Base-by-base conservation (phyloP, 345 rosid species). In the Salix brachista region DNA sequence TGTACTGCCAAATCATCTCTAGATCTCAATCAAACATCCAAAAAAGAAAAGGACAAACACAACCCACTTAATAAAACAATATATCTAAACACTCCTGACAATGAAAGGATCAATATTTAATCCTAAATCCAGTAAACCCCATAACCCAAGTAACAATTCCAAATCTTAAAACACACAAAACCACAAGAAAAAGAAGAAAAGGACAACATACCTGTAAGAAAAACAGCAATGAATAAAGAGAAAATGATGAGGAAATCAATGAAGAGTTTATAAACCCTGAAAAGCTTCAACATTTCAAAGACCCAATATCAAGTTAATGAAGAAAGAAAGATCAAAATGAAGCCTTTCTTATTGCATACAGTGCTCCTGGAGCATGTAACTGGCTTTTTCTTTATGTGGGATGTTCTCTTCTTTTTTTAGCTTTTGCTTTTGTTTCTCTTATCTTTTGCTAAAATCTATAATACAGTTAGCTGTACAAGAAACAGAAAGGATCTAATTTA, bases 271-370 rank as follows among this genome's bases (percentile, higher is more conserved):
- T 83, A 86, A 82, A 80, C 79, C 72, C 82, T 77, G 77, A 79
- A 76, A 65, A 85, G 76, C 76, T 82, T 87, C 67, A 84, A 75
- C 87, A 85, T 87, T 84, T 77, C 78, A 81, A 23, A 21, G 37
- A 26, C 19, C 34, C 56, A 50, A 50, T 50, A 50, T 5, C 54
- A 10, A 32, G 23, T 21, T 50, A 17, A 12, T 37, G 42, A 18
- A 70, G 60, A 26, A 16, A 26, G 9, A 26, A 19, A 44, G 34
- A 69, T 65, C 39, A 25, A 26, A 12, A 26, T 25, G 34, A 42
- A 25, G 21, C 4, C 11, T 52, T 28, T 30, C 14, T 30, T 37
- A 30, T 19, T 48, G 50, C 5, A 42, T 42, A 14, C 0, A 18
- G n/a, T 11, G 18, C 4, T 12, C 17, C 50, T 46, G 13, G 17